Evolutionary conservation across 2,329 filamentous ascomycete genomes (phyloP).

Genomic region (Geoglossum cookeanum): DNA sequence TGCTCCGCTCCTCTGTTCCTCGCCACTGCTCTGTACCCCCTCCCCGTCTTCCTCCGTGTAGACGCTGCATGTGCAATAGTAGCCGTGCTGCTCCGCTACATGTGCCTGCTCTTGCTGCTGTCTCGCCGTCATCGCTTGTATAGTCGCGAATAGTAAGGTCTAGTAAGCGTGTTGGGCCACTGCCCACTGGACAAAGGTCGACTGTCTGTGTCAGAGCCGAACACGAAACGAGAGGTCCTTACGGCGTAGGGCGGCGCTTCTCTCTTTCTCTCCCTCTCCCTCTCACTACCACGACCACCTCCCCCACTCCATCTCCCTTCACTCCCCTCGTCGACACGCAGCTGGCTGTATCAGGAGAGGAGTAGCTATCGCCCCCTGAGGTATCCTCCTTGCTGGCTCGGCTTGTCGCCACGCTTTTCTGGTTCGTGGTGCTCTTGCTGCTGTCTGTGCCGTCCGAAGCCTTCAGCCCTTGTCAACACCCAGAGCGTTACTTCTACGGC

Average conservation of each 20-base stretch:
- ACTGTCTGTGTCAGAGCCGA: not conserved
- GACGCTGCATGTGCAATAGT: no score
- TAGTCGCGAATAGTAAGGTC: no score
- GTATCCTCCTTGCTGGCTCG: not conserved
- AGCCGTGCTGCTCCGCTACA: no score
- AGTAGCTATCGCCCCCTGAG: not conserved
- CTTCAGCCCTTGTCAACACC: not conserved
- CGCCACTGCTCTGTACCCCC: no score
- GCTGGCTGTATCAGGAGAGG: not conserved
- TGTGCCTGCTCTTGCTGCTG: no score
- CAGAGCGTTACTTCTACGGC: not conserved
- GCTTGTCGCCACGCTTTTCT: not conserved
- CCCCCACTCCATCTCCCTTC: not conserved
- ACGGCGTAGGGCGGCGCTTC: not conserved
- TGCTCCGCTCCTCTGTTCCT: no score
- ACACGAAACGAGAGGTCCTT: not conserved
- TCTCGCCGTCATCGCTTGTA: no score
- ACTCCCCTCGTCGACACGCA: not conserved
- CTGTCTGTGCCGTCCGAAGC: not conserved
- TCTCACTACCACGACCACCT: not conserved
- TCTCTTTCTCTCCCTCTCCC: not conserved
- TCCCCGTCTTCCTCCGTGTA: no score
- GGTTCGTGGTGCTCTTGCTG: not conserved
- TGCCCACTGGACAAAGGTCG: no score
- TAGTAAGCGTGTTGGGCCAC: no score